phyloP scores from a whole-genome alignment of 306 rosid species.

The Astragalus membranaceus region DNA sequence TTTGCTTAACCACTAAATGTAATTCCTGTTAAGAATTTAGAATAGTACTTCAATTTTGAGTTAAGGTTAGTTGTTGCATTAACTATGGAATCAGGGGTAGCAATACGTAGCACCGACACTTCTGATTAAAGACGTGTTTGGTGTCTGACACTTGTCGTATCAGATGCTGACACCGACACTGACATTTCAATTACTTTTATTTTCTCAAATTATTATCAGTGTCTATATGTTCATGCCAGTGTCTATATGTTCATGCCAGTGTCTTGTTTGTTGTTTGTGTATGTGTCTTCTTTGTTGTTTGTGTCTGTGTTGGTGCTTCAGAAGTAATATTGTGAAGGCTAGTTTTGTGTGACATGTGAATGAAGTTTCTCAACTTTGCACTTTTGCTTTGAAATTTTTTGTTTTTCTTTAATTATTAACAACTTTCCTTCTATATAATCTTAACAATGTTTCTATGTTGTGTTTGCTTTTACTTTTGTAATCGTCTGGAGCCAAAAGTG shows the following conservation, averaged over 20 bases:
- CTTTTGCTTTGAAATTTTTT: background rate
- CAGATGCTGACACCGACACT: no score
- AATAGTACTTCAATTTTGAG: conserved; percentile 6
- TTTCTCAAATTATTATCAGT: no score
- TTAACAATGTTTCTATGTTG: background rate
- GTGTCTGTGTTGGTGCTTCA: no score
- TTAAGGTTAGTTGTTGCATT: conserved; percentile 19
- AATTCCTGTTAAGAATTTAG: background rate
- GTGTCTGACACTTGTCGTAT: no score
- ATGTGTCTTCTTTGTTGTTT: no score
- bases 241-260: no score
- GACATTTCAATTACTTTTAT: no score
- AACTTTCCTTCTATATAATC: background rate
- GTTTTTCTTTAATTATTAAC: background rate
- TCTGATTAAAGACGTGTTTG: no score
- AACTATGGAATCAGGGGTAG: conserved; percentile 16
- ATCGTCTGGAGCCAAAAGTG: background rate
- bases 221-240: no score
- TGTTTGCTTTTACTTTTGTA: background rate
- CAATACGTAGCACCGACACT: background rate
- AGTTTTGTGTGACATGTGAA: conserved; percentile 6
- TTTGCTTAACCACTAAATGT: background rate
- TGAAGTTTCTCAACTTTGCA: conserved; percentile 20
- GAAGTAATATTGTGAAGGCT: background rate
- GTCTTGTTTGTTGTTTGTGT: no score